Conservation (phyloP, 2,329 filamentous ascomycete genomes). For the Talaromyces rugulosus region DNA sequence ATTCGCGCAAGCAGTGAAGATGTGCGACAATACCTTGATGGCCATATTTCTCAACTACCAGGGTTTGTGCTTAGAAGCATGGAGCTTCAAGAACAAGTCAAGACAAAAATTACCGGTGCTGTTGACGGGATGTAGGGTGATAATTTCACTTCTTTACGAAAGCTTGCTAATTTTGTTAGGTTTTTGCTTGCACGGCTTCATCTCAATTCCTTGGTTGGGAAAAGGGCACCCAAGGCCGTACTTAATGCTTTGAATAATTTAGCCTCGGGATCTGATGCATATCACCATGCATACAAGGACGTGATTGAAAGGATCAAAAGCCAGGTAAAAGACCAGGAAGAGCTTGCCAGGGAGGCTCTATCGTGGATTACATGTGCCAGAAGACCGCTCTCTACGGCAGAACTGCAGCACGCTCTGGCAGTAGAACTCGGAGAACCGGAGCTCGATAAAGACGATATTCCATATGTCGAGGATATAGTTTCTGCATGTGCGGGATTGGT, state of each 20-base stretch:
- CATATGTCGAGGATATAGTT: not conserved
- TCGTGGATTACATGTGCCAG: conserved; percentile 13
- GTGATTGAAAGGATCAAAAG: not conserved
- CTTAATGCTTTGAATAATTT: too few species aligned
- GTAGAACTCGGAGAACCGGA: not conserved
- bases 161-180: not conserved
- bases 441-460: not conserved
- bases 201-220: not conserved
- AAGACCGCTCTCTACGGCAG: not conserved
- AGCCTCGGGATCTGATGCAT: not conserved
- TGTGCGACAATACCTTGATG: not conserved
- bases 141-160: not conserved
- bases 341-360: conserved; percentile 9
- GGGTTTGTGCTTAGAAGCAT: too few species aligned
- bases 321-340: not conserved
- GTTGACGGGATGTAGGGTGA: not conserved
- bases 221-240: not conserved
- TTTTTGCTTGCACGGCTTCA: not conserved
- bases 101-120: not conserved
- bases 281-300: not conserved
- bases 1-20: not conserved
- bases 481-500: conserved; percentile 21
- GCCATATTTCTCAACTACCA: too few species aligned
- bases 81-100: not conserved
- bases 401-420: conserved; percentile 6